phyloP scores from a whole-genome alignment of 495 filamentous ascomycete genomes.

The Podospora pseudopauciseta region DNA sequence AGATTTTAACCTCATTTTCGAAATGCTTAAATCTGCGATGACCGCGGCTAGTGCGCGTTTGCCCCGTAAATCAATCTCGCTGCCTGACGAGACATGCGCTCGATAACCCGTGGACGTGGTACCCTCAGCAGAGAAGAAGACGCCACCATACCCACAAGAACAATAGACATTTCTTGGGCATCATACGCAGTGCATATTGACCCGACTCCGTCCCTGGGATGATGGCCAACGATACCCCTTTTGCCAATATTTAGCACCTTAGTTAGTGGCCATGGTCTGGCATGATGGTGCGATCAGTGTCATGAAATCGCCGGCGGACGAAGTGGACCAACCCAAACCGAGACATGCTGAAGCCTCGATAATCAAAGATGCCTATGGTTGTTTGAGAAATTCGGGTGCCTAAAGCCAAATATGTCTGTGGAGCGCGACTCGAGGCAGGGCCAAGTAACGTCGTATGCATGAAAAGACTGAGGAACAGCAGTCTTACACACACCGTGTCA shows the following conservation, averaged over 20 bases:
- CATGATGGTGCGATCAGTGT: too few relatives aligned
- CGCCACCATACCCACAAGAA: not conserved
- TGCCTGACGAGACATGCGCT: not conserved
- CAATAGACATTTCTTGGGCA: too few relatives aligned
- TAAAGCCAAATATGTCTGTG: not conserved
- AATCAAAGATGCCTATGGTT: not conserved
- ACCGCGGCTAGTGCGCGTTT: not conserved
- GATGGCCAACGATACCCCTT: too few relatives aligned
- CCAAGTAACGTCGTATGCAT: conserved; percentile 5
- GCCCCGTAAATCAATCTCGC: not conserved
- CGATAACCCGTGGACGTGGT: too few relatives aligned
- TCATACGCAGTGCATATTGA: too few relatives aligned
- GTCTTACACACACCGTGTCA: not conserved
- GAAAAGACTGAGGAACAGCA: not conserved
- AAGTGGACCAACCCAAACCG: not conserved
- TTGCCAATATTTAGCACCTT: too few relatives aligned
- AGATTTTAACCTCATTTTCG: not conserved
- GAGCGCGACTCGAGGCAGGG: not conserved
- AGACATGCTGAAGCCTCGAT: not conserved
- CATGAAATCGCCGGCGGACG: too few relatives aligned
- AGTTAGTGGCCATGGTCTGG: too few relatives aligned
- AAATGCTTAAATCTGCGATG: not conserved
- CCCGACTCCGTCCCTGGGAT: too few relatives aligned
- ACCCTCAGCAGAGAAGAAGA: not conserved
- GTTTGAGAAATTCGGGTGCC: not conserved